A percentile compares a stretch with the other conserved stretches of the same genome.
phyloP scores from a whole-genome alignment of 306 rosid species.

The Vigna unguiculata region DNA sequence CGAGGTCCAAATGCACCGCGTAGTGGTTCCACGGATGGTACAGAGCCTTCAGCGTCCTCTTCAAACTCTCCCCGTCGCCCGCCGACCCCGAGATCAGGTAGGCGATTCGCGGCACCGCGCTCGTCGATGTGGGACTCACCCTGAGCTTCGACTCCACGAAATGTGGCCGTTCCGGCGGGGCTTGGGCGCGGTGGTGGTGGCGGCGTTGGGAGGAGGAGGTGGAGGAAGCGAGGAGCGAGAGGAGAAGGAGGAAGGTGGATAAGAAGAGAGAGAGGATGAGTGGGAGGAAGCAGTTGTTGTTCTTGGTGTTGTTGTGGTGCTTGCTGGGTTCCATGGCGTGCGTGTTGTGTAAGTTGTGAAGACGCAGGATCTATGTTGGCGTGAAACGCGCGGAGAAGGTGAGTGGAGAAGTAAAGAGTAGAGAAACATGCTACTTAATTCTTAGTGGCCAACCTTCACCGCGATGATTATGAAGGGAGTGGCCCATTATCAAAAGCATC shows the following conservation, averaged over 20 bases:
- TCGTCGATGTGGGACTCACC: constrained; percentile 30
- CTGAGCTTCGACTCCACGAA: constrained; percentile 69
- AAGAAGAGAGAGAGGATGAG: not conserved
- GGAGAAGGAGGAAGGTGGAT: not conserved
- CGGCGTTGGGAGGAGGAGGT: constrained; percentile 25
- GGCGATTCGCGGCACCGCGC: constrained; percentile 67
- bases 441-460: not conserved
- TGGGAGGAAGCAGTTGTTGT: constrained; percentile 9
- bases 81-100: constrained; percentile 82
- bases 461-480: not conserved
- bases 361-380: not conserved
- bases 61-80: constrained; percentile 73
- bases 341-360: no score
- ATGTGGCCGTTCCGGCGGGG: constrained; percentile 40
- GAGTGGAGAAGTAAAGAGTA: not conserved
- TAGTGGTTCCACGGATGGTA: constrained; percentile 80
- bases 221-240: constrained; percentile 31
- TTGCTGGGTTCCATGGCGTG: constrained; percentile 15
- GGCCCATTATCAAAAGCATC: not conserved
- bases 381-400: not conserved
- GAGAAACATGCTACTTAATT: not conserved
- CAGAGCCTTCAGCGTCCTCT: constrained; percentile 71
- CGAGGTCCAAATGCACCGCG: constrained; percentile 75
- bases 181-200: constrained; percentile 43
- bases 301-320: not conserved